These are phyloP conservation scores for Microcos paniculata DNA, from an alignment of 345 rosid genomes.

Conservation along the genomic window DNA sequence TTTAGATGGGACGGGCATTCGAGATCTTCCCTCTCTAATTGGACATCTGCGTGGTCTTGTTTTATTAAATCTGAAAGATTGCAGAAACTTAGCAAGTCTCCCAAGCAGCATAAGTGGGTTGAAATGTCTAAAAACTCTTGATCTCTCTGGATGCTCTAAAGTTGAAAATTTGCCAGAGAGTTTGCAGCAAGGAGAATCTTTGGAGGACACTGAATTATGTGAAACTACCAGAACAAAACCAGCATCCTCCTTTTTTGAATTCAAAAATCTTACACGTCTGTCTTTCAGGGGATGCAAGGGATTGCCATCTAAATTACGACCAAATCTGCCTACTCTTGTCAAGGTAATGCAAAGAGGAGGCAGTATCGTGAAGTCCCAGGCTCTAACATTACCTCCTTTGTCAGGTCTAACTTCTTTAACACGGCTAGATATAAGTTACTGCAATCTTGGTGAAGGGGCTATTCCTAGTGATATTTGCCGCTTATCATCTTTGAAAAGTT, in stretches of 20 bases:
- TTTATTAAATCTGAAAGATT: too few relatives aligned
- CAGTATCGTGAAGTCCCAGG: neutral
- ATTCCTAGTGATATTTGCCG: slow-evolving; percentile 32
- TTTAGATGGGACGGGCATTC: too few relatives aligned
- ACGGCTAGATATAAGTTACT: slow-evolving; percentile 25
- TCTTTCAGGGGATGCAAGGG: slow-evolving; percentile 8
- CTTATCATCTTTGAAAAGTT: slow-evolving; percentile 13
- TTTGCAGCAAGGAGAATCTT: neutral
- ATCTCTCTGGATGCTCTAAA: neutral
- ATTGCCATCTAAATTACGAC: too few relatives aligned
- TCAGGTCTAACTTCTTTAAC: slow-evolving; percentile 26
- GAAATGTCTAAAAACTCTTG: slow-evolving; percentile 20
- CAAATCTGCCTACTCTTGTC: too few relatives aligned
- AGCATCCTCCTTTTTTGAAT: neutral
- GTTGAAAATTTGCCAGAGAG: neutral
- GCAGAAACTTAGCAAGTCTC: too few relatives aligned
- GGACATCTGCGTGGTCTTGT: too few relatives aligned
- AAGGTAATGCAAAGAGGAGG: neutral
- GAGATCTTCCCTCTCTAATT: too few relatives aligned
- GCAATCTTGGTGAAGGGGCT: slow-evolving; percentile 21
- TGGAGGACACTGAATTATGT: neutral
- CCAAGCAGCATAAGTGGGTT: slow-evolving; percentile 26
- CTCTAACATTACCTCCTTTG: slow-evolving; percentile 18
- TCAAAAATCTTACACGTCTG: slow-evolving; percentile 22
- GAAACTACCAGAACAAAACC: slow-evolving; percentile 20